Evolutionary conservation across 495 filamentous ascomycete genomes (phyloP).

Genomic region (Friedmanniomyces endolithicus): DNA sequence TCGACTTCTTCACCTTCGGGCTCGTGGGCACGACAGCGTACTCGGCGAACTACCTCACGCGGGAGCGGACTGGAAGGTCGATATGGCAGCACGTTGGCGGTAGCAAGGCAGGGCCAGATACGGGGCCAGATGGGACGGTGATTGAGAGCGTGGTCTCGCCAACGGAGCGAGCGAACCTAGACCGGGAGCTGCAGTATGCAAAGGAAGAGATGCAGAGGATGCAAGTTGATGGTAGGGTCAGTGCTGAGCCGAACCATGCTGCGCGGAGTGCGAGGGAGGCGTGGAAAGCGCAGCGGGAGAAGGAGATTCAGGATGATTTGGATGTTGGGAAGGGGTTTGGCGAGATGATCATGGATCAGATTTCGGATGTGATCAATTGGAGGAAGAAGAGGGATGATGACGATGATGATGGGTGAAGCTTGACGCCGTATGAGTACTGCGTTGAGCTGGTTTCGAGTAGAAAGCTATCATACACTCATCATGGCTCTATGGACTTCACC

Average conservation of each 20-base stretch:
- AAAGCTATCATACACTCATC: no score
- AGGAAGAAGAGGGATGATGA: constrained; percentile 30
- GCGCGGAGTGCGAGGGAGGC: constrained; percentile 40
- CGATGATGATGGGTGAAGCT: constrained; percentile 18
- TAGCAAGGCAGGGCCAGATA: constrained; percentile 20
- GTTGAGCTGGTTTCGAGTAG: no score
- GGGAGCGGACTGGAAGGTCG: constrained; percentile 45
- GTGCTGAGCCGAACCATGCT: constrained; percentile 29
- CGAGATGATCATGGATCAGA: constrained; percentile 70
- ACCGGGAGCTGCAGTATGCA: neutral
- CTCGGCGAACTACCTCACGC: constrained; percentile 46
- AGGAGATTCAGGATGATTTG: constrained; percentile 58
- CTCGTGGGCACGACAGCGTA: constrained; percentile 35
- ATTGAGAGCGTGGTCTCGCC: neutral
- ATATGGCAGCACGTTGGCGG: constrained; percentile 28
- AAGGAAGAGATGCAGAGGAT: constrained; percentile 7
- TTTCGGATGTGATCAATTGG: constrained; percentile 69
- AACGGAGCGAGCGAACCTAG: constrained; percentile 4
- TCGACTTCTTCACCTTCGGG: constrained; percentile 55
- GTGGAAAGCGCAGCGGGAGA: constrained; percentile 61
- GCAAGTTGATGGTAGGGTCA: constrained; percentile 22
- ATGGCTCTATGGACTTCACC: no score
- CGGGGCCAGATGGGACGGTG: constrained; percentile 13
- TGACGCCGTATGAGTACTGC: neutral
- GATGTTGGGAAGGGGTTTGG: constrained; percentile 70